A percentile compares a stretch with the other conserved stretches of the same genome.
phyloP scores from a whole-genome alignment of 1,284 basidiomycete species.

The Marasmius tenuissimus region DNA sequence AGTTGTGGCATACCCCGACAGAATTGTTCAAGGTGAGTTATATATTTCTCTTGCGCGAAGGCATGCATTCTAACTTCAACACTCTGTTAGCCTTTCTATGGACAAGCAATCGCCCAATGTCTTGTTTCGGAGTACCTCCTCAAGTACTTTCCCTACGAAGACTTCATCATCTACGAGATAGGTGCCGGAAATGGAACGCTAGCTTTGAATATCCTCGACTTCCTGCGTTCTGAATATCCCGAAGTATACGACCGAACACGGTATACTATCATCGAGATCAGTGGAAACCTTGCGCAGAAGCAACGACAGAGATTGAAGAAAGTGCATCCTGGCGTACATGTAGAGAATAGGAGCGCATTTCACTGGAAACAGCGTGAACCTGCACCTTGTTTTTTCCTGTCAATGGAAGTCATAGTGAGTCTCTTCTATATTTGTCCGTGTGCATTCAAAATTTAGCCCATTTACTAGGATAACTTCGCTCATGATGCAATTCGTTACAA shows the following conservation, averaged over 20 bases:
- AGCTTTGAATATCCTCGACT: conserved; percentile 86
- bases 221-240: conserved; percentile 76
- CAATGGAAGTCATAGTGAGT: conserved; percentile 92
- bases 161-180: conserved; percentile 95
- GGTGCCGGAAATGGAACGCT: conserved; percentile 97
- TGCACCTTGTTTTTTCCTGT: conserved; percentile 90
- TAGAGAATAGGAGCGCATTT: conserved; percentile 86
- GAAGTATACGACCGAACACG: conserved; percentile 90
- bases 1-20: conserved; percentile 99
- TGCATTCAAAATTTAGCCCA: neutral
- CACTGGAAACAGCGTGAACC: conserved; percentile 78
- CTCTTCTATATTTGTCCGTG: neutral
- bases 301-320: conserved; percentile 65
- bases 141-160: conserved; percentile 94
- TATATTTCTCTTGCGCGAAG: conserved; percentile 9
- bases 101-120: conserved; percentile 86
- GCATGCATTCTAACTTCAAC: conserved; percentile 14
- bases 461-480: conserved; percentile 87
- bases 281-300: conserved; percentile 69
- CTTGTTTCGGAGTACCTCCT: conserved; percentile 90
- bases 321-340: conserved; percentile 63
- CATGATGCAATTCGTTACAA: conserved; percentile 96
- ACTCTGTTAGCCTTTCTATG: conserved; percentile 82
- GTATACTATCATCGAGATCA: conserved; percentile 96
- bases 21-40: conserved; percentile 92